Evolutionary conservation across 257 asterid genomes (phyloP), one percentile per base, ranked within the genome.

Genomic region (Jacaranda mimosifolia): DNA sequence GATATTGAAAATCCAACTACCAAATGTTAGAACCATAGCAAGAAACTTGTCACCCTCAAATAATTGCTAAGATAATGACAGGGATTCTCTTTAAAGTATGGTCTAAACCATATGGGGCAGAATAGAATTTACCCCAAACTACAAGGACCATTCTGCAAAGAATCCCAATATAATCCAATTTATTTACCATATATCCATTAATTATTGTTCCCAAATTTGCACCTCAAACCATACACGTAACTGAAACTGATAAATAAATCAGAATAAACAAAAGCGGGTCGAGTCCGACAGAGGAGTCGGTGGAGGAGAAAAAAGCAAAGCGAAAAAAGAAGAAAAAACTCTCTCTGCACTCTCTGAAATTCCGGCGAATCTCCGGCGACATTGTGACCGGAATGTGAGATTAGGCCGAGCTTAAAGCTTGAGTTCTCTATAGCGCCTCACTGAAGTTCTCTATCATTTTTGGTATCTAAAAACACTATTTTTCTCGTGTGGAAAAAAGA

Each of bases 271-370:
- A 86, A 86, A 43, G 78, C 84, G 76, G 74, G 85, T 86, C 80
- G 82, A 85, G 91, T 89, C 90, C 90, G 88, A 86, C 88, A 73
- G 56, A 68, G 79, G 80, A 78, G 92, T 87, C 92, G 91, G 94
- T 91, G 87, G 84, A 59, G 81, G 79, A 82, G 83, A 63, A 73
- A 42, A 66, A 78, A 14, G 74, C 32, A 9, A 57, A 67, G 51
- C 78, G 63, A 80, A 36, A 65, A 36, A 40, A 42, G n/a, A 63
- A 49, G 52, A 59, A 43, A 26, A 48, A 59, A 18, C 81, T 67
- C 71, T 63, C 69, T 69, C 75, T 55, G 55, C 77, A 26, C 74
- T 68, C 58, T 69, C 57, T 78, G 51, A 60, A 70, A 51, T 10
- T 56, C 72, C 83, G 85, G 84, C 83, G 80, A 48, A 57, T 80